phyloP scores from a whole-genome alignment of 2,329 filamentous ascomycete species.

The Paracoccidioides lutzii region DNA sequence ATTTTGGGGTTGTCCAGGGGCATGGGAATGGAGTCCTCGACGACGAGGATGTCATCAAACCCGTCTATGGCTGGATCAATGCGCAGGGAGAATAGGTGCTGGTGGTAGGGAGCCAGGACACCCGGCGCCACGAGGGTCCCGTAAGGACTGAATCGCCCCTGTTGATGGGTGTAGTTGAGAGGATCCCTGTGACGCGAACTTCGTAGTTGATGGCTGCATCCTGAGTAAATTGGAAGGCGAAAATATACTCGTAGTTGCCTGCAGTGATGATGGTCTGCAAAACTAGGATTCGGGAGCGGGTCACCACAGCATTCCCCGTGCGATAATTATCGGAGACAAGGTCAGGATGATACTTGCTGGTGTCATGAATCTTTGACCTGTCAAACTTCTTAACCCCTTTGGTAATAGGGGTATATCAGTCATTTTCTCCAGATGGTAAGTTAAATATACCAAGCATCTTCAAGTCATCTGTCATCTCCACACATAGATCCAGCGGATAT shows the following conservation, averaged over 20 bases:
- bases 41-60: constrained; percentile 39
- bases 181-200: constrained; percentile 43
- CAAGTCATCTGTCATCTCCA: constrained; percentile 30
- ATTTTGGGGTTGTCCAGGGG: constrained; percentile 35
- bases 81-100: constrained; percentile 61
- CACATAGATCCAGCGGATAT: constrained; percentile 43
- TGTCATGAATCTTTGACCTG: constrained; percentile 27
- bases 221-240: constrained; percentile 32
- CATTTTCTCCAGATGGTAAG: constrained; percentile 32
- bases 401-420: constrained; percentile 23
- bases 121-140: constrained; percentile 55
- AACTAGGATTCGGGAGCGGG: constrained; percentile 48
- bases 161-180: constrained; percentile 53
- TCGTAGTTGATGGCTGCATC: constrained; percentile 36
- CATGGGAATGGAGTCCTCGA: constrained; percentile 47
- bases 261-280: constrained; percentile 40
- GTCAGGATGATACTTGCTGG: constrained; percentile 12
- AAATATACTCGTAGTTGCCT: constrained; percentile 35
- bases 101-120: constrained; percentile 55
- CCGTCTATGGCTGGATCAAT: constrained; percentile 49
- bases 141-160: constrained; percentile 45
- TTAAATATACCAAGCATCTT: constrained; percentile 39
- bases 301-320: constrained; percentile 34
- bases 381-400: constrained; percentile 27
- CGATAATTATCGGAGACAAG: constrained; percentile 7